These are phyloP conservation scores for Gossypium turneri DNA, from an alignment of 345 rosid genomes.

Conservation along the genomic window DNA sequence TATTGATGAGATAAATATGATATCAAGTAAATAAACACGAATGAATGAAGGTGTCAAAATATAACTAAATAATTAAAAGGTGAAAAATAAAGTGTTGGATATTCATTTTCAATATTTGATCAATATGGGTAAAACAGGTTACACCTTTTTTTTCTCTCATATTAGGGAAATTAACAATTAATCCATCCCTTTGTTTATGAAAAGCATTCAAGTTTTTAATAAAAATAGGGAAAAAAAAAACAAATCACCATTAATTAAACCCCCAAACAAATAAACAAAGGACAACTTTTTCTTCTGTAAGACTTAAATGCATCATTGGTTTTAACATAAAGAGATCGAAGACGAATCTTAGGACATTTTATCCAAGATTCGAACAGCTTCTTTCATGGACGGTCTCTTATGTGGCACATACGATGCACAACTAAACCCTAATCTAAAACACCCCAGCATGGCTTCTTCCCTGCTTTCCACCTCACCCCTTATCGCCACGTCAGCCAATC, in stretches of 20 bases:
- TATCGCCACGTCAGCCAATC: slow-evolving; percentile 55
- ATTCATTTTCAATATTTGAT: not conserved
- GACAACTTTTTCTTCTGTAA: not conserved
- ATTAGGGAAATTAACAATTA: not conserved
- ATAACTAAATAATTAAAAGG: too few relatives aligned
- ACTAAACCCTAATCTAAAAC: slow-evolving; percentile 63
- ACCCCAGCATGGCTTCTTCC: slow-evolving; percentile 52
- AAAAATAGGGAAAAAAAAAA: not conserved
- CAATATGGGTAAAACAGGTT: not conserved
- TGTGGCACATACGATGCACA: slow-evolving; percentile 68
- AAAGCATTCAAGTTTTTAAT: not conserved
- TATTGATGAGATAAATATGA: too few relatives aligned
- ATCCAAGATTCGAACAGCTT: slow-evolving; percentile 60
- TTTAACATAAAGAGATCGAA: slow-evolving; percentile 1
- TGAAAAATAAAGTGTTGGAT: too few relatives aligned
- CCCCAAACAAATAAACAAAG: slow-evolving; percentile 16
- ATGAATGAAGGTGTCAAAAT: too few relatives aligned
- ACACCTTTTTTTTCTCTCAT: not conserved
- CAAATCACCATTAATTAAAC: slow-evolving; percentile 17
- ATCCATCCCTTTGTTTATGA: not conserved
- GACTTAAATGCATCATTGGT: slow-evolving; percentile 23
- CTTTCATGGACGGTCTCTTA: slow-evolving; percentile 87
- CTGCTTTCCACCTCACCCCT: slow-evolving; percentile 47
- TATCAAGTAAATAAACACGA: too few relatives aligned
- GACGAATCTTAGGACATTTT: slow-evolving; percentile 31